These are phyloP conservation scores for Pelargonium citronellum DNA, from an alignment of 441 rosid genomes.

Conservation along the genomic window DNA sequence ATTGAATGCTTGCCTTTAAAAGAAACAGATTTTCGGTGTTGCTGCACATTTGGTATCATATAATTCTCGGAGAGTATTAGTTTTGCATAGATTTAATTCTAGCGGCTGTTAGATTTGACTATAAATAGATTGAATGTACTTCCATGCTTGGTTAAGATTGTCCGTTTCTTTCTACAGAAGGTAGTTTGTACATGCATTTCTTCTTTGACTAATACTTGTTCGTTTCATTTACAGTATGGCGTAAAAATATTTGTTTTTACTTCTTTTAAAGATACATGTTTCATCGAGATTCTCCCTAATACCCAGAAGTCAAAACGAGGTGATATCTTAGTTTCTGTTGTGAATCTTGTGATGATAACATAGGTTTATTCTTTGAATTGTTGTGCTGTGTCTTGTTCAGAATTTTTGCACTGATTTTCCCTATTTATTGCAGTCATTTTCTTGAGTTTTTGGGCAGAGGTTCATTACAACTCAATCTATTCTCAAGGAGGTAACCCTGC, in stretches of 20 bases:
- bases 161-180: no score
- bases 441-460: conserved; percentile 79
- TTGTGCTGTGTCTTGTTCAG: neutral
- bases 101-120: neutral
- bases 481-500: conserved; percentile 36
- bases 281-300: conserved; percentile 41
- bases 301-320: conserved; percentile 31
- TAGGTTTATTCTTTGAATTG: neutral
- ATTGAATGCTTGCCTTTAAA: neutral
- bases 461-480: conserved; percentile 66
- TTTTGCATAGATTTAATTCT: neutral
- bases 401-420: neutral
- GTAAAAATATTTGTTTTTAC: conserved; percentile 35
- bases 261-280: conserved; percentile 44
- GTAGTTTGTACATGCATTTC: neutral
- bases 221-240: conserved; percentile 26
- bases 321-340: conserved; percentile 15
- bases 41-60: neutral
- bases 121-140: neutral
- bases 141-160: no score
- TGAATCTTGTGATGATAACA: neutral
- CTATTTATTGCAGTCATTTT: conserved; percentile 37
- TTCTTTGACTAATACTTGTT: conserved; percentile 16
- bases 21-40: neutral
- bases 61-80: neutral